Percentiles rank a stretch among this genome's conserved stretches.
These are phyloP conservation scores for Bimuria novae-zelandiae DNA, from an alignment of 2,329 filamentous ascomycete genomes.

Conservation along the genomic window DNA sequence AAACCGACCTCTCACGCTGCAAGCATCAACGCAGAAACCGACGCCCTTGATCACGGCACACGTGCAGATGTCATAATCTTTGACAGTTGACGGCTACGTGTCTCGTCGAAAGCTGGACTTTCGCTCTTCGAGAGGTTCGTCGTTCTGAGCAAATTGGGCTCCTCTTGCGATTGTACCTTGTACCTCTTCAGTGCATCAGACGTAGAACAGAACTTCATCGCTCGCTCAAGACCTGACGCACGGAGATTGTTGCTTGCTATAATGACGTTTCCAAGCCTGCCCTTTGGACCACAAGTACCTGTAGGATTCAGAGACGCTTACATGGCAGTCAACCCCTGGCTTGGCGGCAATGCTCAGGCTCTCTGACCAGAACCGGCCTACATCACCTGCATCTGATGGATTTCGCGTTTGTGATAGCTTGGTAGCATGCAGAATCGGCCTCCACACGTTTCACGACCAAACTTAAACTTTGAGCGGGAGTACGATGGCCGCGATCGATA, in stretches of 20 bases:
- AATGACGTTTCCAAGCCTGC: background rate
- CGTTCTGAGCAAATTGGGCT: too few relatives aligned
- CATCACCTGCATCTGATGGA: slow-evolving; percentile 24
- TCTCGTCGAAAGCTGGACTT: too few relatives aligned
- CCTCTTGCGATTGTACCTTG: too few relatives aligned
- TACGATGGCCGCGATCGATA: background rate
- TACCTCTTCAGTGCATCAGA: too few relatives aligned
- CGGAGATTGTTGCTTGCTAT: too few relatives aligned
- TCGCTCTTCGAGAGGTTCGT: too few relatives aligned
- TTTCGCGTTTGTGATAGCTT: slow-evolving; percentile 23
- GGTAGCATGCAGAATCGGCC: slow-evolving; percentile 5
- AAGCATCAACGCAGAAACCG: slow-evolving; percentile 13
- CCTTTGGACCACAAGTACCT: slow-evolving; percentile 2
- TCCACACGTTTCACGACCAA: slow-evolving; percentile 22
- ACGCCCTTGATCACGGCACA: background rate
- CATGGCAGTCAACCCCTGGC: background rate
- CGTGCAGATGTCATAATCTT: slow-evolving; percentile 1
- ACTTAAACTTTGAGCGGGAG: slow-evolving; percentile 14
- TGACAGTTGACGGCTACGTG: background rate
- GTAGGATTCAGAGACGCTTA: slow-evolving; percentile 4
- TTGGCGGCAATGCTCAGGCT: slow-evolving; percentile 1
- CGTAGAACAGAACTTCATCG: too few relatives aligned
- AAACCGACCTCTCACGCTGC: slow-evolving; percentile 22
- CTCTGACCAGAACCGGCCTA: slow-evolving; percentile 4
- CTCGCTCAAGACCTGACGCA: too few relatives aligned